Percentiles rank a stretch among this genome's conserved stretches.
Conservation (phyloP, 768 basidiomycete genomes). For the Lentinula sp. region DNA sequence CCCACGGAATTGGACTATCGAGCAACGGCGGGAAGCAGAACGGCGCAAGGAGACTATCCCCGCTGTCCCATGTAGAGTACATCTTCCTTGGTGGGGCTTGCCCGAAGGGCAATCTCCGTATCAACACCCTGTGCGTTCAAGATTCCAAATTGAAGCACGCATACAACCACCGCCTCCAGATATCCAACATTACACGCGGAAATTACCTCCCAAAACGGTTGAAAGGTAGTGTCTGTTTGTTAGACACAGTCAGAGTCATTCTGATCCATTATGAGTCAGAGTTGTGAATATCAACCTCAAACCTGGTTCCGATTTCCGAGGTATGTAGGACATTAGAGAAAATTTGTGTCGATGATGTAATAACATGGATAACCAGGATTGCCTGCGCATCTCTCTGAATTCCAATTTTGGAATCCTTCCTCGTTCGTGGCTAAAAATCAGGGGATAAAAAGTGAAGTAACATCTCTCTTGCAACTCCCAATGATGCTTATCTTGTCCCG, state of each 20-base stretch:
- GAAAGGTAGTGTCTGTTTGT: neutral
- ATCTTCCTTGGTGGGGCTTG: constrained; percentile 24
- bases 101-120: constrained; percentile 21
- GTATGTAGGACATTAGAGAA: constrained; percentile 23
- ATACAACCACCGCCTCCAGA: neutral
- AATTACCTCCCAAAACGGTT: neutral
- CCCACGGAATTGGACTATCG: neutral
- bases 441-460: neutral
- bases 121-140: constrained; percentile 26
- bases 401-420: constrained; percentile 53
- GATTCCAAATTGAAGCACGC: constrained; percentile 15
- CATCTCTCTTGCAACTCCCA: neutral
- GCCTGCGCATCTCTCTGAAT: constrained; percentile 43
- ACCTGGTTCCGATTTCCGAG: constrained; percentile 57
- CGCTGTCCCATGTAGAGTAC: constrained; percentile 18
- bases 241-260: neutral
- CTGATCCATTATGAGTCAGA: constrained; percentile 24
- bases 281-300: constrained; percentile 54
- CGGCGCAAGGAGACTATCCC: constrained; percentile 7
- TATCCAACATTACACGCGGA: neutral
- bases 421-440: constrained; percentile 43
- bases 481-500: neutral
- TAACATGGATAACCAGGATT: constrained; percentile 28
- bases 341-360: neutral
- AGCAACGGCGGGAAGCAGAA: constrained; percentile 2